These are phyloP conservation scores for Syzygium jambos DNA, from an alignment of 345 rosid species.

Conservation along the genomic window DNA sequence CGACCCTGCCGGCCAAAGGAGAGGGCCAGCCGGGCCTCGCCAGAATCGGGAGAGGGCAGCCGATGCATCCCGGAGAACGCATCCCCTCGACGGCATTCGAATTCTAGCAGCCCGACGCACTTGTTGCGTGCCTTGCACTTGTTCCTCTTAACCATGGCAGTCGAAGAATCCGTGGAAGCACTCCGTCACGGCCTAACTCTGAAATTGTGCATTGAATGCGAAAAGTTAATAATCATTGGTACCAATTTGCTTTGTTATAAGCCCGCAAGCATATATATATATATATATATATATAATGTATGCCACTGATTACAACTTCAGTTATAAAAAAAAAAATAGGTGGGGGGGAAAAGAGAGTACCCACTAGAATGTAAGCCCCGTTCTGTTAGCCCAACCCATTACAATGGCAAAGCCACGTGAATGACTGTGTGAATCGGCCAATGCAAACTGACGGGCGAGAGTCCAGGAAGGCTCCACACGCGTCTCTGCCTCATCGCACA, in stretches of 20 bases:
- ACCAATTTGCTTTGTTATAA: neutral
- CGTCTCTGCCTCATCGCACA: too few species aligned
- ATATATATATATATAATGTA: too few species aligned
- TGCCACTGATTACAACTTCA: too few species aligned
- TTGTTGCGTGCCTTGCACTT: fast-evolving
- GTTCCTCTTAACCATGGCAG: neutral
- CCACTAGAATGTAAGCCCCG: neutral
- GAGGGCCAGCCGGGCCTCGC: too few species aligned
- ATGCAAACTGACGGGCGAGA: too few species aligned
- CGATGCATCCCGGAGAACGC: neutral
- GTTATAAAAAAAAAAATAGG: too few species aligned
- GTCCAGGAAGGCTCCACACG: too few species aligned
- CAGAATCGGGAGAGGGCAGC: neutral
- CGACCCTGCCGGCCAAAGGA: too few species aligned
- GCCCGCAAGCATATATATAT: too few species aligned
- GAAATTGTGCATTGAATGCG: neutral
- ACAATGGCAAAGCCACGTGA: neutral
- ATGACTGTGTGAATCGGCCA: neutral
- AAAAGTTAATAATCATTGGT: neutral
- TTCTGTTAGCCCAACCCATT: neutral
- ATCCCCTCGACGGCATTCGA: fast-evolving
- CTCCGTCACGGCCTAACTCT: neutral
- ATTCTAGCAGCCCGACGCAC: fast-evolving
- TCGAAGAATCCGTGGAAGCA: neutral
- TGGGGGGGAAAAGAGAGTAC: neutral